Base-by-base conservation (phyloP, 768 basidiomycete species). In the Cyathus striatus region DNA sequence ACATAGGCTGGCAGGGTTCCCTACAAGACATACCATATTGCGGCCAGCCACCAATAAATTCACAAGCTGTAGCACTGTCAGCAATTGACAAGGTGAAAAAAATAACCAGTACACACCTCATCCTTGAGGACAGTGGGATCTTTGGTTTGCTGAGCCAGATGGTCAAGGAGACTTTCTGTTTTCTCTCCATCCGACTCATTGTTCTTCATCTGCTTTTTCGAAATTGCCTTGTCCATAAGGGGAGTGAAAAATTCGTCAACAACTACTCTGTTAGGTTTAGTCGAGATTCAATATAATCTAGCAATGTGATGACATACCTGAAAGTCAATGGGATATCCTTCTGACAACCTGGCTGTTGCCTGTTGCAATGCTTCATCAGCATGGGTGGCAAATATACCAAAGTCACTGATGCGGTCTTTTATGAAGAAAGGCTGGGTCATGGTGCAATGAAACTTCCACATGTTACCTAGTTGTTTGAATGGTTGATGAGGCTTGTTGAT, bases 381-480 rank as follows among this genome's bases (percentile, higher is more conserved):
- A 30, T 82, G 76, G 13, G 69, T 63, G 44, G 75, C 78, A 50
- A 82, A 81, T 27, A 75, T 73, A 18, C 80, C 76, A 45, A 81
- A 83, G 52, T 81, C 73, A 33, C 70, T 73, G 23, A 81, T 73
- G 41, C 71, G 62, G 16, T 83, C 82, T 23, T 68, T 69, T 46
- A 56, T 73, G 62, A 86, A 85, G 64, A 84, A 86, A 0, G 83
- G 83, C 1, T 83, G 76, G 1, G 81, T 78, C 66, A 86, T 79
- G 3, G 69, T 53, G 10, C 83, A 74, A 52, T 85, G 81, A 50
- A 81, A 72, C 78, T 80, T 84, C 83, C 83, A 85, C 60, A 76
- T 69, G 0, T 80, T 75, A 20, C 78, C 79, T 78, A 16, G n/a
- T n/a, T n/a, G n/a, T n/a, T n/a, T n/a, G n/a, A n/a, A n/a, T n/a